phyloP scores from a whole-genome alignment of 768 basidiomycete species.

The Suillus subluteus region DNA sequence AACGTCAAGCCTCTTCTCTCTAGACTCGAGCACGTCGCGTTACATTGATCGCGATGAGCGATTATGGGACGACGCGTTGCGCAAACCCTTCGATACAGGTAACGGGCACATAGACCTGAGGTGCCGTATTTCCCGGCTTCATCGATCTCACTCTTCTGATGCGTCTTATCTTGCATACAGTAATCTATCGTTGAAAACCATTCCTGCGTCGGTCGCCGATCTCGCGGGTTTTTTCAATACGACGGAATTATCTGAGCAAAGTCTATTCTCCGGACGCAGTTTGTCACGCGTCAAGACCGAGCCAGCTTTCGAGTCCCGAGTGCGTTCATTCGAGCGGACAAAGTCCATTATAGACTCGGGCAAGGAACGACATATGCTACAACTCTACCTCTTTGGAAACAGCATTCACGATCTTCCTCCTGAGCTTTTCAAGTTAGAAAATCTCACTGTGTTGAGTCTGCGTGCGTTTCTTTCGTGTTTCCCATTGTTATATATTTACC shows the following conservation, averaged over 20 bases:
- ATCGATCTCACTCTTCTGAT: not conserved
- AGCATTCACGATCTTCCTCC: constrained; percentile 54
- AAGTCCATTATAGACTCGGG: constrained; percentile 36
- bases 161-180: constrained; percentile 28
- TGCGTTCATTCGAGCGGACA: constrained; percentile 30
- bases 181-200: constrained; percentile 44
- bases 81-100: constrained; percentile 47
- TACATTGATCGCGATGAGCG: constrained; percentile 36
- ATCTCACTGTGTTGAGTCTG: constrained; percentile 64
- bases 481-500: not conserved
- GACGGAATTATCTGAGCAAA: constrained; percentile 38
- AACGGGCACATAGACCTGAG: constrained; percentile 57
- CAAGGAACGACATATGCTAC: constrained; percentile 51
- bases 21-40: constrained; percentile 19
- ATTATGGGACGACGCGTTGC: constrained; percentile 54
- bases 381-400: constrained; percentile 61
- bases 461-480: constrained; percentile 45
- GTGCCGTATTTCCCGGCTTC: constrained; percentile 38
- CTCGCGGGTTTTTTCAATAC: constrained; percentile 51
- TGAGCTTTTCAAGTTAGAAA: constrained; percentile 58
- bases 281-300: constrained; percentile 41
- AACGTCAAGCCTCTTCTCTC: constrained; percentile 12
- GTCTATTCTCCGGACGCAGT: constrained; percentile 26
- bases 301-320: constrained; percentile 27
- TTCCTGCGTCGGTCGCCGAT: constrained; percentile 51